Base-by-base conservation (phyloP, 768 basidiomycete genomes). In the Russula vinacea region DNA sequence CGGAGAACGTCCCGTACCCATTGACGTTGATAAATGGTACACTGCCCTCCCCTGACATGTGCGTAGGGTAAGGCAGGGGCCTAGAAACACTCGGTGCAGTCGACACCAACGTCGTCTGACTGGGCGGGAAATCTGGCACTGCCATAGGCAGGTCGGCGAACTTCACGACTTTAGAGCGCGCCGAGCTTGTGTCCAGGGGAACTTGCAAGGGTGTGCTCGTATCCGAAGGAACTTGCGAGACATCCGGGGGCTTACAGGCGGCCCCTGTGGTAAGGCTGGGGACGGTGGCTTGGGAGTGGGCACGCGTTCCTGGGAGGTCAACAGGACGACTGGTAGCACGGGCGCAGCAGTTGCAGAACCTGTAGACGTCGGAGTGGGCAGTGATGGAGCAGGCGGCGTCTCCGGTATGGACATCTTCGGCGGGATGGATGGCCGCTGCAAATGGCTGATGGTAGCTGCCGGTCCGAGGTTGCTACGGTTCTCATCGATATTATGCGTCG, bases 1-100 rank as follows among this genome's bases (percentile, higher is more conserved):
- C 80, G 0, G 77, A 71, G 59, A 77, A 78, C 14, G 76, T 72
- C 39, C 67, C 65, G 39, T 52, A 47, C 53, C 67, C 68, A 39
- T 70, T 67, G 74, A 71, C 85, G 81, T 62, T 72, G 73, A 65
- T 56, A 13, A 64, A 39, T 9, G 17, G 14, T 7, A 35, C 35
- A 35, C 13, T 39, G 1, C 39, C 39, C 13, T 2, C 14, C 40
- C 42, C 17, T 1, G 42, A 19, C 17, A 19, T 19, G 17, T 5
- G 7, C 8, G 17, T 19, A 6, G 6, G 19, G 19, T 19, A 19
- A 7, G 17, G 19, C 42, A 17, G 6, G 17, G 17, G 6, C 42
- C 6, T 8, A 44, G 42, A 44, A 44, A 19, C 7, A 44, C 42
- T 19, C 17, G 42, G 42, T 17, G 17, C 42, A 44, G 17, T 44